Base-by-base conservation (phyloP, 768 basidiomycete species). In the Agaricus blazei region DNA sequence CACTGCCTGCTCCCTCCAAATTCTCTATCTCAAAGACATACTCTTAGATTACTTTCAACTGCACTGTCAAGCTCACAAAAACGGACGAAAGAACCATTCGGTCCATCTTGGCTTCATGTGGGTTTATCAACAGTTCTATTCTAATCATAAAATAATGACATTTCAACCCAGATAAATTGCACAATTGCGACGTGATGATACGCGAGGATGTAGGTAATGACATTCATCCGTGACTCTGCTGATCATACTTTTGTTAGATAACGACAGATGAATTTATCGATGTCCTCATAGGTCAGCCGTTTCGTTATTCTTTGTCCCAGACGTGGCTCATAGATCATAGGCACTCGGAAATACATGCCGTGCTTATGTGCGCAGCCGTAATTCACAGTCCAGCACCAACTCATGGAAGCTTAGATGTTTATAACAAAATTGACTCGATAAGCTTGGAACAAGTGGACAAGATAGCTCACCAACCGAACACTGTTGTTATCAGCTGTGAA, bases 101-200 rank as follows among this genome's bases (percentile, higher is more conserved):
- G 46, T 90, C 90, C 2, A 96, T 99, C 59, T 72, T 99, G 41
- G 90, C 93, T 56, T 82, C 90, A 38, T 96, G 93, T 87, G 70
- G 58, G 82, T 42, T 49, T 6, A 40, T 11, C 19, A 19, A 19
- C 19, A 19, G 19, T 8, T n/a, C 15, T 4, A 57, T 51, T 40
- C 7, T 34, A 24, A n/a, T 26, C 15, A 41, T 46, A 27, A 24
- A 29, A 48, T 29, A 55, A 47, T 29, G 34, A 47, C 31, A 29
- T 12, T 23, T 19, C 48, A n/a, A 43, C 43, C 4, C 59, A 92
- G 90, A 93, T 68, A 94, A 92, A 69, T 70, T 93, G 28, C 92
- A 93, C 65, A 91, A 96, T 64, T 96, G 93, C 65, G 96, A 99
- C 70, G 88, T 98, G 8, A 96, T 98, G 93, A 93, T 99, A 63